These are phyloP conservation scores for Rhinocladiella similis DNA, from an alignment of 2,329 filamentous ascomycete genomes.

Conservation along the genomic window DNA sequence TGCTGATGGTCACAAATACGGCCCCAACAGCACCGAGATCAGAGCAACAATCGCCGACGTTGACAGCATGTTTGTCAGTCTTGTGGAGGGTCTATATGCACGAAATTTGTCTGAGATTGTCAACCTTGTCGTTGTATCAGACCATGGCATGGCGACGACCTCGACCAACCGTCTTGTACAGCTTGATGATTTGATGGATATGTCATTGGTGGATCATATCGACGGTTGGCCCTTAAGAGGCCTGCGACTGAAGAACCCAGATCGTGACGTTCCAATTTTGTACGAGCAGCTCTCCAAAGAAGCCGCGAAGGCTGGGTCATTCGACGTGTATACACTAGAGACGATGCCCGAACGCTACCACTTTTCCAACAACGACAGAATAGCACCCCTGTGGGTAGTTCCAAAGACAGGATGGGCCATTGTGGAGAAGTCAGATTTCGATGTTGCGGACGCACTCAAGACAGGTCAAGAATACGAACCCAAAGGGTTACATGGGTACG, in stretches of 20 bases:
- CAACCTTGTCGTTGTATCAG: slow-evolving; percentile 93
- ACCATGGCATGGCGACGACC: slow-evolving; percentile 97
- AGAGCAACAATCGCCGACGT: slow-evolving; percentile 73
- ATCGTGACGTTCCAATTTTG: slow-evolving; percentile 63
- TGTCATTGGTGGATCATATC: slow-evolving; percentile 72
- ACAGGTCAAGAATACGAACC: slow-evolving; percentile 73
- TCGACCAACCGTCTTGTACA: slow-evolving; percentile 78
- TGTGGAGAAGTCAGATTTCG: slow-evolving; percentile 75
- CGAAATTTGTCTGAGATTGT: slow-evolving; percentile 87
- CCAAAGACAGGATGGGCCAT: slow-evolving; percentile 93
- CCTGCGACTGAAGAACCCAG: slow-evolving; percentile 71
- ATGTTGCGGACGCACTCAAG: slow-evolving; percentile 66
- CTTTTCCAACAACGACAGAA: slow-evolving; percentile 82
- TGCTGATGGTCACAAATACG: slow-evolving; percentile 79
- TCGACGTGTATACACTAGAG: slow-evolving; percentile 82
- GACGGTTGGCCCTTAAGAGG: slow-evolving; percentile 96
- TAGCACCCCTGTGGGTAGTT: slow-evolving; percentile 92
- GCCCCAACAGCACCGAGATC: slow-evolving; percentile 94
- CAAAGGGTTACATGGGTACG: slow-evolving; percentile 87
- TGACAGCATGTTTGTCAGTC: slow-evolving; percentile 75
- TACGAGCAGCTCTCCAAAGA: slow-evolving; percentile 58
- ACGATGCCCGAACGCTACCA: slow-evolving; percentile 94
- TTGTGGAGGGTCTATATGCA: slow-evolving; percentile 74
- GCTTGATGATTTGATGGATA: slow-evolving; percentile 83
- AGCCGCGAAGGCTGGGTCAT: slow-evolving; percentile 55